phyloP scores from a whole-genome alignment of 2,329 filamentous ascomycete genomes.

The Hypoxylon sp. region DNA sequence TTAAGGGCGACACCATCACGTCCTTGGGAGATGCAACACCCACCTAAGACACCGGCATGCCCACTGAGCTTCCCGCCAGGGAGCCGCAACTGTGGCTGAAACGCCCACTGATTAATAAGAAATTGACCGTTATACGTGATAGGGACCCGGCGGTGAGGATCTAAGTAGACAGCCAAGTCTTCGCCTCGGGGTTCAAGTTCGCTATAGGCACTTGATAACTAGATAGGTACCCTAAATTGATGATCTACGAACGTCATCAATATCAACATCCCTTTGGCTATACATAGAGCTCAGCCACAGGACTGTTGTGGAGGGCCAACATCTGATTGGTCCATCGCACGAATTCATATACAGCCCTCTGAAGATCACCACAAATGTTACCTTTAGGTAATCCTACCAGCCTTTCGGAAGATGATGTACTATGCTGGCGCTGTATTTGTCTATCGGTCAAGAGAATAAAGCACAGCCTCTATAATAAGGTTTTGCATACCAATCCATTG shows the following conservation, averaged over 20 bases:
- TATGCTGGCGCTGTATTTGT: too few relatives aligned
- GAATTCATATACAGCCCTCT: too few relatives aligned
- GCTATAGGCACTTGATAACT: too few relatives aligned
- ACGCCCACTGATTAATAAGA: neutral
- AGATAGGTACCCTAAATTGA: neutral
- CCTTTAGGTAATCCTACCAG: too few relatives aligned
- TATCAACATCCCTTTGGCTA: neutral
- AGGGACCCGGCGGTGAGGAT: neutral
- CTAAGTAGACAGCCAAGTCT: slow-evolving; percentile 14
- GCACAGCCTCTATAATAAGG: neutral
- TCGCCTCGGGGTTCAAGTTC: neutral
- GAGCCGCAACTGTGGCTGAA: neutral
- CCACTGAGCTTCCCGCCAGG: neutral
- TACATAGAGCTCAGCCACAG: too few relatives aligned
- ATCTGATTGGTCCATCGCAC: too few relatives aligned
- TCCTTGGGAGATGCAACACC: neutral
- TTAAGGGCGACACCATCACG: neutral
- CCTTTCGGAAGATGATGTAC: too few relatives aligned
- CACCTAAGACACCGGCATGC: neutral
- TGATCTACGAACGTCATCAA: neutral
- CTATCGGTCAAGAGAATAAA: neutral
- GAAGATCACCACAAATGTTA: too few relatives aligned
- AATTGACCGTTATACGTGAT: neutral
- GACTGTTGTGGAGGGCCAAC: too few relatives aligned
- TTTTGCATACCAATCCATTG: neutral